Percentiles rank a stretch among this genome's conserved stretches.
These are phyloP conservation scores for Sphaceloma murrayae DNA, from an alignment of 2,329 filamentous ascomycete species.

Conservation along the genomic window DNA sequence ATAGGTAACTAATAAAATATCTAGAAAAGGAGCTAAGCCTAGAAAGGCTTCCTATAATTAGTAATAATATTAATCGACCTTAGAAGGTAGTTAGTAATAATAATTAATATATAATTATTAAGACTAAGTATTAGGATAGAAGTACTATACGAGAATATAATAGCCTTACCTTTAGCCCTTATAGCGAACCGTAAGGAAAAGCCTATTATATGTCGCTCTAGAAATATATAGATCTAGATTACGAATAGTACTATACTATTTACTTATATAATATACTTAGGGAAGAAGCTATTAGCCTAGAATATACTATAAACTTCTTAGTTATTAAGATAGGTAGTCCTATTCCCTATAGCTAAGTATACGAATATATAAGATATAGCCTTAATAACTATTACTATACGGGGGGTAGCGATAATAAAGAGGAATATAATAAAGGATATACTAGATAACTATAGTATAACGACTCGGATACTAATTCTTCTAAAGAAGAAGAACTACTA, in stretches of 20 bases:
- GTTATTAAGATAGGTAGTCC: not conserved
- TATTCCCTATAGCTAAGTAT: not conserved
- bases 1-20: not conserved
- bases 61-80: not conserved
- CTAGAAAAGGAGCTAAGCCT: not conserved
- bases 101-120: not conserved
- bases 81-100: not conserved
- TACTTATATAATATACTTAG: not conserved
- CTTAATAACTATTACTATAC: not conserved
- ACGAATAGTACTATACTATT: not conserved
- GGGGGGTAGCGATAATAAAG: not conserved
- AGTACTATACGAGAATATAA: not conserved
- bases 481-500: not conserved
- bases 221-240: not conserved
- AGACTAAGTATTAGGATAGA: not conserved
- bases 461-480: not conserved
- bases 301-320: not conserved
- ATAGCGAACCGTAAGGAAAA: not conserved
- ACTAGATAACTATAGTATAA: not conserved
- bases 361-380: not conserved
- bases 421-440: not conserved
- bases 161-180: not conserved
- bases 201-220: not conserved
- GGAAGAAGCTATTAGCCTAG: not conserved
- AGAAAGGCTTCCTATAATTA: not conserved